Conservation (phyloP, 257 asterid species). For the Haberlea rhodopensis region DNA sequence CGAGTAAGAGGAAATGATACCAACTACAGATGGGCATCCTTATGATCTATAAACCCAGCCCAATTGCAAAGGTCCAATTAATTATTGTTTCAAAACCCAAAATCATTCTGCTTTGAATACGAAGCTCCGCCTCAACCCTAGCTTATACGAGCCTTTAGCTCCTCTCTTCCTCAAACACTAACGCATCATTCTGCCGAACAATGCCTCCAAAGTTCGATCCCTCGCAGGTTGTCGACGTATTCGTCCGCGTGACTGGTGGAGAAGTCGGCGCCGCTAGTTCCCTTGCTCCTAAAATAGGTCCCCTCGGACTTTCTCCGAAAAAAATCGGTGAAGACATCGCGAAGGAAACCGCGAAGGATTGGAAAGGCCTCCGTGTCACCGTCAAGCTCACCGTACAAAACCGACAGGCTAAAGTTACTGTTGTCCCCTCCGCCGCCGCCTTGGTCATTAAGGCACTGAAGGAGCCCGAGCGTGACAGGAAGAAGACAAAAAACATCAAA, state of each 20-base stretch:
- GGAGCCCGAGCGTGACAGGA: constrained; percentile 46
- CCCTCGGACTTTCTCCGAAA: not conserved
- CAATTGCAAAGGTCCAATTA: no score
- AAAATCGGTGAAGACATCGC: constrained; percentile 34
- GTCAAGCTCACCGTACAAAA: not conserved
- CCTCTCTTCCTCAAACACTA: no score
- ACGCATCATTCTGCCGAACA: no score
- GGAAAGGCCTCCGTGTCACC: not conserved
- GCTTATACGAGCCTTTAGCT: constrained; percentile 1
- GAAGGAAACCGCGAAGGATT: constrained; percentile 27
- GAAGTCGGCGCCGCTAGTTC: constrained; percentile 55
- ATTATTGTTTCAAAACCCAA: no score
- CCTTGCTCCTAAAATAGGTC: constrained; percentile 27
- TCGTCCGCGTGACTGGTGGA: constrained; percentile 52
- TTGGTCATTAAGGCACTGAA: constrained; percentile 51
- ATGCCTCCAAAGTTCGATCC: constrained; percentile 58
- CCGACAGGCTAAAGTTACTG: not conserved
- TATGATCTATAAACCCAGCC: no score
- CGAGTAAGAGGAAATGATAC: no score
- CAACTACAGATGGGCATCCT: no score
- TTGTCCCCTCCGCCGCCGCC: constrained; percentile 34
- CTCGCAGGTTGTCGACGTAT: constrained; percentile 45
- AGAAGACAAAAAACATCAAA: constrained; percentile 47
- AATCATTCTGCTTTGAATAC: no score
- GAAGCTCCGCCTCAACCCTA: no score